A percentile compares a stretch with the other conserved stretches of the same genome.
Conservation (phyloP, 208 protist species). For the Trypanosoma caninum region DNA sequence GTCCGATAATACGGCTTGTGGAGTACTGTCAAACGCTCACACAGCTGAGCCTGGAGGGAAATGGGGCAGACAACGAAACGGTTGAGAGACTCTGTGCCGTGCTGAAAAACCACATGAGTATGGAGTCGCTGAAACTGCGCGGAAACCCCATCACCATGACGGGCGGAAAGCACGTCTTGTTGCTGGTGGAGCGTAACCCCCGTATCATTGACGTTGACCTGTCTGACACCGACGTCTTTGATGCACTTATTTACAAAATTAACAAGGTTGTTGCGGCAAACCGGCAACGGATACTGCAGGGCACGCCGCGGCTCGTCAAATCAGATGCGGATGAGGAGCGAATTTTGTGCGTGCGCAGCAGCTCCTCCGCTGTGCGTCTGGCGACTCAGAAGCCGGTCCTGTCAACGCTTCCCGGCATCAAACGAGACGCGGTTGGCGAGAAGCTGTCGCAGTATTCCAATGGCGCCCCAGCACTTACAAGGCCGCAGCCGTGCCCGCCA, state of each 20-base stretch:
- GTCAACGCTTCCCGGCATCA: not conserved
- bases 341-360: conserved; percentile 1
- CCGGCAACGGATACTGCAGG: conserved; percentile 2
- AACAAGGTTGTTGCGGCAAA: conserved; percentile 42
- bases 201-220: conserved; percentile 70
- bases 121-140: conserved; percentile 62
- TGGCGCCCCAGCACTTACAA: conserved; percentile 4
- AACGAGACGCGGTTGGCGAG: not conserved
- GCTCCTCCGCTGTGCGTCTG: not conserved
- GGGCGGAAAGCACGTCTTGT: conserved; percentile 69
- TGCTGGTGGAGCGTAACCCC: conserved; percentile 66
- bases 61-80: conserved; percentile 81
- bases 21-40: conserved; percentile 72
- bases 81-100: conserved; percentile 62
- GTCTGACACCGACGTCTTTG: conserved; percentile 74
- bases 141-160: conserved; percentile 78
- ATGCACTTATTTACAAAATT: conserved; percentile 67
- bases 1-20: conserved; percentile 81
- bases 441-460: not conserved
- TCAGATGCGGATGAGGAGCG: not conserved
- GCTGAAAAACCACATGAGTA: conserved; percentile 62
- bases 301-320: conserved; percentile 25
- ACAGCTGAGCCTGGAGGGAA: conserved; percentile 69
- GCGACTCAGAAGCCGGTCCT: not conserved
- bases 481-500: conserved; percentile 38